Percentiles rank a stretch among this genome's conserved stretches.
phyloP scores from a whole-genome alignment of 139 green algal genomes.

The Edaphochlamys debaryana region DNA sequence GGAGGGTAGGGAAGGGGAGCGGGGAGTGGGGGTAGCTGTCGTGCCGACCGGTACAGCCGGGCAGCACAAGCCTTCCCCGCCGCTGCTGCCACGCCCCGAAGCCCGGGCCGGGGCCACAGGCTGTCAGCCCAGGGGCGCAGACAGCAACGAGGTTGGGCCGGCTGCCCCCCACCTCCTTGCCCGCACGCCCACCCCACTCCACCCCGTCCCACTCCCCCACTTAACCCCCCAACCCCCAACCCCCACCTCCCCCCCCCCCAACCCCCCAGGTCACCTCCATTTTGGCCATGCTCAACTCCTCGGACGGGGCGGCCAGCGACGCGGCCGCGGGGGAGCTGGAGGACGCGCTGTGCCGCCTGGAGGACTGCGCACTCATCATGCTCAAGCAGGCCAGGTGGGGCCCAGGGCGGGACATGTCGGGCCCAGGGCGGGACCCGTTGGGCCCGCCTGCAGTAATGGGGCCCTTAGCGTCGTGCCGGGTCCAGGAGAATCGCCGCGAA shows the following conservation, averaged over 20 bases:
- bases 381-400: conserved; percentile 24
- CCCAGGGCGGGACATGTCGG: no score
- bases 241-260: not conserved
- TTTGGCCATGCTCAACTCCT: not conserved
- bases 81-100: no score
- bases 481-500: not conserved
- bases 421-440: no score
- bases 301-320: not conserved
- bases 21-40: not conserved
- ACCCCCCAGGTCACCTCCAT: not conserved
- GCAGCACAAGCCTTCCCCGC: no score
- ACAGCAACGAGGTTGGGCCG: no score
- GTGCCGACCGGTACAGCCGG: no score
- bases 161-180: no score
- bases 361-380: conserved; percentile 55
- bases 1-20: not conserved
- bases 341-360: conserved; percentile 44
- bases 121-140: no score
- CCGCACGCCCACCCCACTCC: not conserved
- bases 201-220: not conserved
- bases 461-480: no score
- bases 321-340: conserved; percentile 41
- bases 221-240: not conserved
- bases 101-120: no score
- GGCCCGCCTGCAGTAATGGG: no score